phyloP scores from a whole-genome alignment of 305 asterid genomes.

The Fraxinus angustifolia region DNA sequence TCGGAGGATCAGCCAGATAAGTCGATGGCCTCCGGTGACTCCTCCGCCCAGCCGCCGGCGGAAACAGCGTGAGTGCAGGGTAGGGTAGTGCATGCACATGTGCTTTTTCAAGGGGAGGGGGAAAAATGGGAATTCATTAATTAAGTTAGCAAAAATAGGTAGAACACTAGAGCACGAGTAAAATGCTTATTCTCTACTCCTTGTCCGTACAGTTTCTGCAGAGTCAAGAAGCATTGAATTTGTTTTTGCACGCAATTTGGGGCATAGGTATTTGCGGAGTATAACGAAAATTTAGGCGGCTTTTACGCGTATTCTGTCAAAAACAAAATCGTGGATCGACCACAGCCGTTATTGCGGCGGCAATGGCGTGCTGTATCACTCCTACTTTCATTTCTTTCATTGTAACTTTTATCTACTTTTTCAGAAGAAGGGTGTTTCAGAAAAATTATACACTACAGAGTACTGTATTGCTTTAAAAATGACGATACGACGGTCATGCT shows the following conservation, averaged over 20 bases:
- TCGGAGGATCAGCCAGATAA: conserved; percentile 65
- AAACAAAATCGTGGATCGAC: conserved; percentile 24
- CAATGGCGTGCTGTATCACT: conserved; percentile 38
- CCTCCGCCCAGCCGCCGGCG: conserved; percentile 39
- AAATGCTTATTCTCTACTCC: neutral
- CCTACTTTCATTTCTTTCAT: neutral
- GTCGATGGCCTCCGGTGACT: conserved; percentile 47
- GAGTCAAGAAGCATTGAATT: conserved; percentile 24
- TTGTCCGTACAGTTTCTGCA: conserved; percentile 26
- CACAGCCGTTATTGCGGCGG: conserved; percentile 73
- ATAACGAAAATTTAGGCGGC: conserved; percentile 27
- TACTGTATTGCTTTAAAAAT: neutral
- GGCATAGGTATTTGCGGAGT: conserved; percentile 24
- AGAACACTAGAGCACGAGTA: conserved; percentile 19
- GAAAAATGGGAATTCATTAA: neutral
- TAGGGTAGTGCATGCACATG: neutral
- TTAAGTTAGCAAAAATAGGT: neutral
- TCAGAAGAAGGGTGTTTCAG: neutral
- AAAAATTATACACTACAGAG: neutral
- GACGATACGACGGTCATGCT: neutral
- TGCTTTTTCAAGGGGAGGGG: neutral
- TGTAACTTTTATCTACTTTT: neutral
- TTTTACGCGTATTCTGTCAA: conserved; percentile 26
- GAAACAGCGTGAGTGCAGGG: conserved; percentile 66
- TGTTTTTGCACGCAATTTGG: conserved; percentile 29